Conservation (phyloP, 345 rosid species). For the Toxicodendron radicans region DNA sequence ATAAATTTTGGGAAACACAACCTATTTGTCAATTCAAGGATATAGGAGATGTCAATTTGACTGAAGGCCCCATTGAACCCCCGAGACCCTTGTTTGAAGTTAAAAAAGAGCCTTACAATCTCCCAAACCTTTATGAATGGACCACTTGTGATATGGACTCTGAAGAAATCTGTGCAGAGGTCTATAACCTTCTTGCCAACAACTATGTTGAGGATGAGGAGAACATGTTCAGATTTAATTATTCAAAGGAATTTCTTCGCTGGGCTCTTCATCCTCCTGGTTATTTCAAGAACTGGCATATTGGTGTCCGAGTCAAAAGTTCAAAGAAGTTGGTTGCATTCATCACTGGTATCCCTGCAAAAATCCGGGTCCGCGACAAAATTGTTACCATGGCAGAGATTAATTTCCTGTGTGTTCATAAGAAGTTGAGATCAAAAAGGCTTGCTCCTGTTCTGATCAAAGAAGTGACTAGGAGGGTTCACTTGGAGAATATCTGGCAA, state of each 20-base stretch:
- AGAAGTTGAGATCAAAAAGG: constrained; percentile 46
- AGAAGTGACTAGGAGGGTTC: constrained; percentile 51
- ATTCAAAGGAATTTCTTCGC: constrained; percentile 51
- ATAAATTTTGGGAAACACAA: constrained; percentile 61
- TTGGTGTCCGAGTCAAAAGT: constrained; percentile 41
- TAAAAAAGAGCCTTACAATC: constrained; percentile 55
- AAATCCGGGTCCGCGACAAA: constrained; percentile 36
- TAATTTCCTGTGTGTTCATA: constrained; percentile 46
- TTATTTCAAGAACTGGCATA: constrained; percentile 45
- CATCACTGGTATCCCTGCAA: constrained; percentile 46
- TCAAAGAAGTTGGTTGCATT: constrained; percentile 48
- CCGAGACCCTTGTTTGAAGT: constrained; percentile 40
- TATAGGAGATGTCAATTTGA: constrained; percentile 35
- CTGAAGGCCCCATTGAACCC: constrained; percentile 47
- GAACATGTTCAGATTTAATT: constrained; percentile 52
- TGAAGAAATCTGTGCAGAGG: constrained; percentile 39
- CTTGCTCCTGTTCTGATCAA: constrained; percentile 52
- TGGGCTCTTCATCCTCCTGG: constrained; percentile 63
- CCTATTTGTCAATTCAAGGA: constrained; percentile 56
- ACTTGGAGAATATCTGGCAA: constrained; percentile 46
- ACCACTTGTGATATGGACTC: constrained; percentile 40
- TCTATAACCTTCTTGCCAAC: constrained; percentile 38
- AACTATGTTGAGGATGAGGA: constrained; percentile 58
- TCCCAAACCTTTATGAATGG: constrained; percentile 48
- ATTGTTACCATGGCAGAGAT: constrained; percentile 42